These are phyloP conservation scores for Hypsizygus marmoreus DNA, from an alignment of 768 basidiomycete genomes.

Conservation along the genomic window DNA sequence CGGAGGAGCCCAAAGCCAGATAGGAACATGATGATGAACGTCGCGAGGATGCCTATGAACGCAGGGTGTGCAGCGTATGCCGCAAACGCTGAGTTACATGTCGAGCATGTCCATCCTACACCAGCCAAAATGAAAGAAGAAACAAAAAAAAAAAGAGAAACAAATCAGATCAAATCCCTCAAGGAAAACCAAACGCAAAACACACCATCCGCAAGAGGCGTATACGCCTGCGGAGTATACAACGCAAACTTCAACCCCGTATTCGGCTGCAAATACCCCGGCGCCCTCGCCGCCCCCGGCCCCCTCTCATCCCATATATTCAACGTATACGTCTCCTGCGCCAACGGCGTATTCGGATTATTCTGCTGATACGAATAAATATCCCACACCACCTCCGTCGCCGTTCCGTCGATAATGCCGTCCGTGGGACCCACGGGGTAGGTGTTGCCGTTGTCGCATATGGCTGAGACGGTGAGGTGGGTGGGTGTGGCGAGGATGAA, in stretches of 20 bases:
- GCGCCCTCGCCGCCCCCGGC: conserved; percentile 52
- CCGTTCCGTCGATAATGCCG: conserved; percentile 69
- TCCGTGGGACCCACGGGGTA: conserved; percentile 84
- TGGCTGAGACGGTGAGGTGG: conserved; percentile 77
- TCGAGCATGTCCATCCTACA: conserved; percentile 57
- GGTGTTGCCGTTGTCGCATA: conserved; percentile 85
- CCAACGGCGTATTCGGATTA: conserved; percentile 65
- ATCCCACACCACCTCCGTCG: conserved; percentile 80
- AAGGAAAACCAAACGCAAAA: conserved; percentile 2
- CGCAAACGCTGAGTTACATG: conserved; percentile 45
- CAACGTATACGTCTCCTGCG: conserved; percentile 75
- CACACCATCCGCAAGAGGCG: conserved; percentile 57
- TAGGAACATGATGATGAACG: conserved; percentile 62
- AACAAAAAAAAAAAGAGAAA: neutral
- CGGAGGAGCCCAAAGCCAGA: conserved; percentile 66
- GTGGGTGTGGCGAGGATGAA: conserved; percentile 70
- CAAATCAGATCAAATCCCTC: neutral
- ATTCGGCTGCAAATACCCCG: conserved; percentile 72
- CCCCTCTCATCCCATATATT: conserved; percentile 85
- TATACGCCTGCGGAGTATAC: conserved; percentile 78
- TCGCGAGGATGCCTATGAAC: conserved; percentile 53
- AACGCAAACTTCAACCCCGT: conserved; percentile 77
- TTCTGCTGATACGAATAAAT: conserved; percentile 70
- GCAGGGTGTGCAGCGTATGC: conserved; percentile 49
- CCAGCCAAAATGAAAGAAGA: neutral